Evolutionary conservation across 2,329 filamentous ascomycete species (phyloP), one percentile per base, ranked within the genome.

Genomic region (Xylaria sp.): DNA sequence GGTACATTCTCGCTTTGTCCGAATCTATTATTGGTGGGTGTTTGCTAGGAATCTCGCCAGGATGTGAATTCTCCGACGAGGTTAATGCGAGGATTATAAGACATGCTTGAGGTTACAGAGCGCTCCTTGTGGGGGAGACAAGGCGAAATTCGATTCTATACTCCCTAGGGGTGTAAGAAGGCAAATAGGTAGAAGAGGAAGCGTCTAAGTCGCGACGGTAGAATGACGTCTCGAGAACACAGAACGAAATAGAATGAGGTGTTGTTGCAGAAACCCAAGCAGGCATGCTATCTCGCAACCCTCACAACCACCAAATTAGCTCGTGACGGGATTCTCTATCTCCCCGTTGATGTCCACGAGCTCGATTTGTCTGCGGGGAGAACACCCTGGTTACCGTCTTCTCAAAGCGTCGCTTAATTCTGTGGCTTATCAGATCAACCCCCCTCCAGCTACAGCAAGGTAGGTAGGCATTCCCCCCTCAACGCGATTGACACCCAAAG

Each of bases 31-130:
- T 69, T 69, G 67, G 67, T 67, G 63, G 51, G 59, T 54, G 53
- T 65, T 42, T 61, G 47, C 58, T 17, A 39, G 57, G 44, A 56
- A 56, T 45, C 38, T 25, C 25, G 50, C 61, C 25, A 33, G 63
- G 64, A 47, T 61, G 31, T 56, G 60, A 62, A 61, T 45, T 69
- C 67, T 67, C 67, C 67, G 57, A 69, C 60, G 42, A 64, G 22
- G 47, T 67, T 54, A 56, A 61, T 62, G 66, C 58, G 62, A 68
- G 62, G 62, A 60, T 63, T 44, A 11, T 6, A 25, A 55, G 20
- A 49, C 54, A 57, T 42, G 61, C 56, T 31, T 36, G 17, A 61
- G 25, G 45, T 47, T 58, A 45, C 53, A 60, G 51, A 53, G 38
- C 45, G 36, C 38, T 31, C 51, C 22, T 25, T n/a, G 44, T 45